Percentiles rank a stretch among this genome's conserved stretches.
These are phyloP conservation scores for Aspergillus haitiensis DNA, from an alignment of 495 filamentous ascomycete genomes.

Conservation along the genomic window DNA sequence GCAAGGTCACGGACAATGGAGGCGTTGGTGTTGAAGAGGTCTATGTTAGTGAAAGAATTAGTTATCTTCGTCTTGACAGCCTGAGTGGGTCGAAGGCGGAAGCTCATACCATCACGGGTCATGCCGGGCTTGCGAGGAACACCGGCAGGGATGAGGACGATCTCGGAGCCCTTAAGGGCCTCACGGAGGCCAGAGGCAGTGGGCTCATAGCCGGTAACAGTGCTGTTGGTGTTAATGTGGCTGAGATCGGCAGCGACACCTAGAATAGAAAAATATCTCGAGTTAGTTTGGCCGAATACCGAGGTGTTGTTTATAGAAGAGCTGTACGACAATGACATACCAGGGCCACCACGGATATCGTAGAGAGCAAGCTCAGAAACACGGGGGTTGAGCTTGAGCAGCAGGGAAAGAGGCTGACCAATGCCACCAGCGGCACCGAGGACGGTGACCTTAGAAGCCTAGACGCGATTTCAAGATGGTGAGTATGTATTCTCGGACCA, in stretches of 20 bases:
- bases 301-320: conserved; percentile 1
- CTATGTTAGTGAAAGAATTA: conserved; percentile 36
- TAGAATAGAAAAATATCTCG: conserved; percentile 31
- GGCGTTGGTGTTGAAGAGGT: conserved; percentile 99
- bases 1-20: conserved; percentile 98
- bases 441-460: conserved; percentile 96
- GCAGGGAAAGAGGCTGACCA: conserved; percentile 94
- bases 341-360: conserved; percentile 92
- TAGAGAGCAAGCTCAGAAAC: conserved; percentile 92
- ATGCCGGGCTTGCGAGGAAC: conserved; percentile 99
- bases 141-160: conserved; percentile 96
- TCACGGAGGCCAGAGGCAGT: conserved; percentile 70
- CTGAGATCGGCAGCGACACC: conserved; percentile 97
- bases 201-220: conserved; percentile 82
- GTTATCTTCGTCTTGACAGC: background rate
- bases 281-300: conserved; percentile 16
- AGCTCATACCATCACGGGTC: conserved; percentile 79
- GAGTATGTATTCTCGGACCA: conserved; percentile 31
- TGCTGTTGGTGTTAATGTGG: conserved; percentile 99
- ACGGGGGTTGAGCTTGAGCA: conserved; percentile 96
- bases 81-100: conserved; percentile 1
- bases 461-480: conserved; percentile 26
- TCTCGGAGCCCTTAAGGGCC: conserved; percentile 80
- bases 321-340: conserved; percentile 52
- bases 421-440: conserved; percentile 96